These are phyloP conservation scores for Penicillium lagena DNA, from an alignment of 495 filamentous ascomycete genomes.

Conservation along the genomic window DNA sequence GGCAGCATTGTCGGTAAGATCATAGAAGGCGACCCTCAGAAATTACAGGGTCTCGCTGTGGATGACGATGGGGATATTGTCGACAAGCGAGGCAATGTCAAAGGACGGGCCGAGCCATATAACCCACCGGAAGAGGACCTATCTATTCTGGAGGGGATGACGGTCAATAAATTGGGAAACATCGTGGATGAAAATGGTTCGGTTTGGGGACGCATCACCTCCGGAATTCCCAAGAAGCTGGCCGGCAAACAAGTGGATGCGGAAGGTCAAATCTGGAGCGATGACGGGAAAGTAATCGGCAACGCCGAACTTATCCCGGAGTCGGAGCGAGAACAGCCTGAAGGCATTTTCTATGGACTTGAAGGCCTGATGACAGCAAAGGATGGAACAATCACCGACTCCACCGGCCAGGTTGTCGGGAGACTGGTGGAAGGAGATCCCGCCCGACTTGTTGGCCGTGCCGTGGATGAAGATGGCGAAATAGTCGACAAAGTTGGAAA, in stretches of 20 bases:
- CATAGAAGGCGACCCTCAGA: constrained; percentile 61
- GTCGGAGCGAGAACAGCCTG: constrained; percentile 54
- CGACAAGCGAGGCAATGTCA: constrained; percentile 64
- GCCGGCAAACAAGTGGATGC: constrained; percentile 69
- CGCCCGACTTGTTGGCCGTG: constrained; percentile 63
- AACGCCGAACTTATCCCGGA: constrained; percentile 65
- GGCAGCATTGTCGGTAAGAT: constrained; percentile 66
- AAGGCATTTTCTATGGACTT: constrained; percentile 68
- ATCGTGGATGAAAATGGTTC: constrained; percentile 61
- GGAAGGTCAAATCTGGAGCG: constrained; percentile 66
- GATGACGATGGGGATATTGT: constrained; percentile 72
- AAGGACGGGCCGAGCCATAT: constrained; percentile 60
- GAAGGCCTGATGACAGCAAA: constrained; percentile 57
- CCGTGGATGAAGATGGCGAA: constrained; percentile 79
- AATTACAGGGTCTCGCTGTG: constrained; percentile 59
- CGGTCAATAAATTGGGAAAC: constrained; percentile 73
- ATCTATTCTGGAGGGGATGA: constrained; percentile 47
- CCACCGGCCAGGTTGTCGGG: constrained; percentile 58
- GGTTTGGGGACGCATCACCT: constrained; percentile 65
- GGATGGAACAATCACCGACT: constrained; percentile 61
- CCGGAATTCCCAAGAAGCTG: constrained; percentile 57
- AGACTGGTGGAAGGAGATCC: constrained; percentile 67
- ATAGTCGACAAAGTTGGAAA: constrained; percentile 79
- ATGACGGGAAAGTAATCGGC: constrained; percentile 67
- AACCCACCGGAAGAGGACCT: constrained; percentile 11